Conservation (phyloP, 2,329 filamentous ascomycete species). For the Graphilbum fragrans region DNA sequence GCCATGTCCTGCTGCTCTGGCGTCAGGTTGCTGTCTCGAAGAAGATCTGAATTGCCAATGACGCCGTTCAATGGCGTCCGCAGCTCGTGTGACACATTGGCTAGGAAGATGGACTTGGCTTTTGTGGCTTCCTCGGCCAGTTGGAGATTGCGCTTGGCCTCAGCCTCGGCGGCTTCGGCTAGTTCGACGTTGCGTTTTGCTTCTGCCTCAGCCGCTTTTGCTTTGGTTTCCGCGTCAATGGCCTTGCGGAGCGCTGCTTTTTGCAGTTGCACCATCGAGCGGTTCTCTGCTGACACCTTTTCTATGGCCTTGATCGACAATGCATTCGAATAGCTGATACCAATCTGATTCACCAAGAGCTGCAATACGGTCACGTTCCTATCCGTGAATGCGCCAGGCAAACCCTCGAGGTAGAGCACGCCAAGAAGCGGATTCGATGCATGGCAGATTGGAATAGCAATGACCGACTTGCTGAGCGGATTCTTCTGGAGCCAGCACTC, state of each 20-base stretch:
- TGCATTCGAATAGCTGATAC: conserved; percentile 58
- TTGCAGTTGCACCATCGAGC: conserved; percentile 66
- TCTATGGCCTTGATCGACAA: conserved; percentile 59
- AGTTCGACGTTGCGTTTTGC: conserved; percentile 69
- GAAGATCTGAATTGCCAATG: conserved; percentile 76
- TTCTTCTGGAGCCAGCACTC: conserved; percentile 57
- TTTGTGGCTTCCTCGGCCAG: conserved; percentile 74
- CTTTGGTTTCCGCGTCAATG: conserved; percentile 60
- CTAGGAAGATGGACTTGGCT: conserved; percentile 70
- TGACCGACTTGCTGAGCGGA: conserved; percentile 60
- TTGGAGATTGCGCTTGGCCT: conserved; percentile 68
- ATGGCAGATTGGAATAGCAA: conserved; percentile 69
- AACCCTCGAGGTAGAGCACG: conserved; percentile 63
- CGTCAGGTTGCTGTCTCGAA: conserved; percentile 64
- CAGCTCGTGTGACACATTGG: conserved; percentile 71
- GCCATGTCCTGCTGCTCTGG: conserved; percentile 74
- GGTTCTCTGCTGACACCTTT: conserved; percentile 66
- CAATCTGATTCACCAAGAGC: conserved; percentile 68
- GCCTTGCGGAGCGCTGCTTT: conserved; percentile 63
- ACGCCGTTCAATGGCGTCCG: conserved; percentile 78
- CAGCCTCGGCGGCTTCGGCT: conserved; percentile 68
- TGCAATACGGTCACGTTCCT: conserved; percentile 55
- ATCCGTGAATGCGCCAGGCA: conserved; percentile 66
- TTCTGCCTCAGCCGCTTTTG: conserved; percentile 63
- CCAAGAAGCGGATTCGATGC: conserved; percentile 59